These are phyloP conservation scores for Hypoxylon fragiforme DNA, from an alignment of 495 filamentous ascomycete species.

Conservation along the genomic window DNA sequence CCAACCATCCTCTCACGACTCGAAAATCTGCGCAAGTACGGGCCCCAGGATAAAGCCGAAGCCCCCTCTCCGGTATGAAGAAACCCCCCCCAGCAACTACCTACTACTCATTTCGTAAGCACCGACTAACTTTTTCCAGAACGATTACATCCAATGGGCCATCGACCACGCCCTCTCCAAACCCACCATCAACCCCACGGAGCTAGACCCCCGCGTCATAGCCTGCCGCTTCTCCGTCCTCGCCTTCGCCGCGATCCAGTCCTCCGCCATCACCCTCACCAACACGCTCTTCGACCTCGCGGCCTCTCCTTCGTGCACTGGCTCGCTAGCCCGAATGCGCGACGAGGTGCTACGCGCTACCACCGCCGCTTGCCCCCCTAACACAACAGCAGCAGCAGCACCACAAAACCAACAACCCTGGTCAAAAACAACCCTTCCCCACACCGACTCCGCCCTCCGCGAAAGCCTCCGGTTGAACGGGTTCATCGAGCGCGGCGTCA, in stretches of 20 bases:
- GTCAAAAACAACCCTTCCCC: constrained; percentile 43
- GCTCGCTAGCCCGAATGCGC: constrained; percentile 28
- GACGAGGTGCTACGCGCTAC: constrained; percentile 27
- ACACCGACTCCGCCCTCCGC: constrained; percentile 45
- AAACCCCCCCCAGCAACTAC: background rate
- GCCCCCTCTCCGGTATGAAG: constrained; percentile 16
- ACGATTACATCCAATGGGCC: constrained; percentile 46
- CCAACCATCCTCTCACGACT: constrained; percentile 40
- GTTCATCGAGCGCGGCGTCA: constrained; percentile 44
- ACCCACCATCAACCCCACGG: constrained; percentile 24
- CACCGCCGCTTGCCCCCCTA: too few species aligned
- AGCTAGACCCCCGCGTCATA: constrained; percentile 34
- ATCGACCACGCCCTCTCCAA: constrained; percentile 37
- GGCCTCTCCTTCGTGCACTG: constrained; percentile 29
- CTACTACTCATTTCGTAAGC: background rate
- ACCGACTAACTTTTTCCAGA: constrained; percentile 10
- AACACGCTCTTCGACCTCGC: constrained; percentile 44
- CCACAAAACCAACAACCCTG: too few species aligned
- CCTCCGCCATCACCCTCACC: constrained; percentile 49
- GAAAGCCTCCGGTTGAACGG: constrained; percentile 49
- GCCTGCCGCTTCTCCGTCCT: constrained; percentile 42
- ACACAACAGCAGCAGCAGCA: too few species aligned
- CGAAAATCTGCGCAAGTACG: background rate
- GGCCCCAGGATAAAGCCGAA: constrained; percentile 2
- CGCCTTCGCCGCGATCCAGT: constrained; percentile 53